These are phyloP conservation scores for Grifola frondosa DNA, from an alignment of 1,284 basidiomycete species.

Conservation along the genomic window DNA sequence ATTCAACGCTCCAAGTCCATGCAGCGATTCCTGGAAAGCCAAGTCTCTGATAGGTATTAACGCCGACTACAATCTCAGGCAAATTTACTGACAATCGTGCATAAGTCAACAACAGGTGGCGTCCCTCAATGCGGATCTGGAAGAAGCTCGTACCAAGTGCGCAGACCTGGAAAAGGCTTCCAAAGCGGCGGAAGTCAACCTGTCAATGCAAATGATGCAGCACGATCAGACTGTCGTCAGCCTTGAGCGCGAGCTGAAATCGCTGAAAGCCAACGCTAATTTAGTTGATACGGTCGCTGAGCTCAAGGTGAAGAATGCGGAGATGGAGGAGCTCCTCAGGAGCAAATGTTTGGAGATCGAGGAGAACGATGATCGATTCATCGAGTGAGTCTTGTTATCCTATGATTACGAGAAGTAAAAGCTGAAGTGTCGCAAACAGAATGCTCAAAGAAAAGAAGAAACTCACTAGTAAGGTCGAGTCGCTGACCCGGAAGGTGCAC, in stretches of 20 bases:
- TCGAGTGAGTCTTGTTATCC: slow-evolving; percentile 55
- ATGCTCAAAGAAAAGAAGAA: slow-evolving; percentile 79
- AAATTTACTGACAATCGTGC: not conserved
- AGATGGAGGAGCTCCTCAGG: slow-evolving; percentile 70
- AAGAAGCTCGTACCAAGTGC: slow-evolving; percentile 42
- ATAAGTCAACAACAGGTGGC: slow-evolving; percentile 49
- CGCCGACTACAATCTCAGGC: not conserved
- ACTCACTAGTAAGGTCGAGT: slow-evolving; percentile 63
- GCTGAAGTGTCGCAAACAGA: slow-evolving; percentile 40
- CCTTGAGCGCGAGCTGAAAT: slow-evolving; percentile 54
- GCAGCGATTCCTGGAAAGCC: slow-evolving; percentile 58
- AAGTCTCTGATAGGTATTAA: slow-evolving; percentile 54
- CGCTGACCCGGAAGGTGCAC: slow-evolving; percentile 67
- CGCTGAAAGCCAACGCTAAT: slow-evolving; percentile 51
- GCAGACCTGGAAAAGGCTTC: slow-evolving; percentile 54
- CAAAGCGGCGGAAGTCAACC: slow-evolving; percentile 61
- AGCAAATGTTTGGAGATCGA: slow-evolving; percentile 77
- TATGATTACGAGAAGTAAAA: too few relatives aligned
- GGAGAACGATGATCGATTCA: slow-evolving; percentile 73
- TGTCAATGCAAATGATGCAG: slow-evolving; percentile 59
- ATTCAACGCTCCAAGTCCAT: slow-evolving; percentile 60
- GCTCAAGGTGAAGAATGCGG: slow-evolving; percentile 64
- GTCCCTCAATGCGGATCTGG: slow-evolving; percentile 47
- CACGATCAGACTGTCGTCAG: slow-evolving; percentile 60
- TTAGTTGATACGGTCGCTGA: slow-evolving; percentile 55